Evolutionary conservation across 148 eudicot genomes (phyloP), one percentile per base, ranked within the genome.

Genomic region (Rhododendron ovatum): DNA sequence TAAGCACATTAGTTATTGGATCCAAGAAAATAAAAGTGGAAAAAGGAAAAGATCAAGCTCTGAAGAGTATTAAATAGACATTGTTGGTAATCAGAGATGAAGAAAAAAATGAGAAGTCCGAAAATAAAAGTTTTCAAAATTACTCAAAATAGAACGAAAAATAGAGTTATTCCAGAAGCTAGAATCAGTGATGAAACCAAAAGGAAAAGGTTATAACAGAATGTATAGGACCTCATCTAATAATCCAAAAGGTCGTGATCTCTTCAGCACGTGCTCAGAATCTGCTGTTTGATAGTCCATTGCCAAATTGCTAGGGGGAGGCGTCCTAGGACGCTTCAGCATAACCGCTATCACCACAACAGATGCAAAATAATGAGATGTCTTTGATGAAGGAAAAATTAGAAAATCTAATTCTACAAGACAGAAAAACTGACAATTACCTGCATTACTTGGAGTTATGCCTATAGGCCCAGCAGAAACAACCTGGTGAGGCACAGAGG

Each of bases 251-350:
- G 94, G 91, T 82, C 91, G 90, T 82, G 93, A 41, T 86, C 96
- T 90, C 91, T 89, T 93, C 89, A 93, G 48, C 69, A 88, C 77
- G 77, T 87, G 91, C 48, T 93, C 95, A 83, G 95, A 87, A 84
- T 93, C 94, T 33, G 92, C 93, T 78, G 89, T 87, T 82, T 91
- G 93, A 90, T 88, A 91, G 87, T 94, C 93, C 85, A 91, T 67
- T 48, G 90, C 85, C 4, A 89, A 83, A 88, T 85, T 91, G 80
- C 82, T 85, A 53, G 88, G 84, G 43, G 93, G 87, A 89, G 91
- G 91, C 82, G 92, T 91, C 87, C 92, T 91, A 45, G 94, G 92
- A 78, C 91, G 92, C 88, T 92, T 94, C 81, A 91, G 88, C 87
- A 91, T 87, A 85, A 93, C 84, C 20, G 85, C 93, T 91, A 90